phyloP scores from a whole-genome alignment of 2,329 filamentous ascomycete genomes.

The Calonectria pauciramosa region DNA sequence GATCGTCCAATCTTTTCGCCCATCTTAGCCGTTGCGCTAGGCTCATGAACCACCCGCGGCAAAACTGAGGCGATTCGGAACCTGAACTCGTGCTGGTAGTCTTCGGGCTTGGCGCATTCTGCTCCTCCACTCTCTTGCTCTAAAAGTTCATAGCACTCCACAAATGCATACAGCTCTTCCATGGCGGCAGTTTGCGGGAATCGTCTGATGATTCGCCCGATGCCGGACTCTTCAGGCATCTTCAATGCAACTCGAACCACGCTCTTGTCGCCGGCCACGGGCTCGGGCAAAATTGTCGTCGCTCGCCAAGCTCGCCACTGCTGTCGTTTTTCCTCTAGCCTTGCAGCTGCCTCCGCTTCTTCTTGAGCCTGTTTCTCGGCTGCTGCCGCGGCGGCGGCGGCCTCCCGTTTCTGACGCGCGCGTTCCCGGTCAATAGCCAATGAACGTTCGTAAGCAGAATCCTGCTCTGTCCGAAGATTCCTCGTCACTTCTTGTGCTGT shows the following conservation, averaged over 20 bases:
- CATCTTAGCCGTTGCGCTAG: constrained; percentile 76
- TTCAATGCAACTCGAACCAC: constrained; percentile 79
- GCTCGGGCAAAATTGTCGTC: constrained; percentile 76
- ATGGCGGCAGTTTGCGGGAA: constrained; percentile 79
- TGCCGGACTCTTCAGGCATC: constrained; percentile 71
- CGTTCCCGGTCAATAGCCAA: constrained; percentile 90
- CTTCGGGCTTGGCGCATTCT: constrained; percentile 65
- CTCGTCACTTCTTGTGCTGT: constrained; percentile 86
- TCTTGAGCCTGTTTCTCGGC: constrained; percentile 74
- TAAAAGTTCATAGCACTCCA: constrained; percentile 86
- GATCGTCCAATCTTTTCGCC: constrained; percentile 82
- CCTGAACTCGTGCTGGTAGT: constrained; percentile 84
- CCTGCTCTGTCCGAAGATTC: constrained; percentile 87
- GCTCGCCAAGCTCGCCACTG: constrained; percentile 89
- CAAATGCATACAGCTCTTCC: constrained; percentile 95
- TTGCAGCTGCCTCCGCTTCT: constrained; percentile 72
- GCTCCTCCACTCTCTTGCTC: constrained; percentile 52
- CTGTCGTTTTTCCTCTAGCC: constrained; percentile 59
- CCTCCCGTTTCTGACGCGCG: constrained; percentile 81
- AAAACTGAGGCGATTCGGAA: constrained; percentile 90
- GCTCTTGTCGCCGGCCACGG: constrained; percentile 71
- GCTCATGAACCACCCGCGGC: constrained; percentile 84
- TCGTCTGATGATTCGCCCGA: constrained; percentile 81
- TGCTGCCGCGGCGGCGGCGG: constrained; percentile 77
- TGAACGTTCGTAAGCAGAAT: constrained; percentile 93